Evolutionary conservation across 2,329 filamentous ascomycete genomes (phyloP).

Genomic region (Whalleya microplaca): DNA sequence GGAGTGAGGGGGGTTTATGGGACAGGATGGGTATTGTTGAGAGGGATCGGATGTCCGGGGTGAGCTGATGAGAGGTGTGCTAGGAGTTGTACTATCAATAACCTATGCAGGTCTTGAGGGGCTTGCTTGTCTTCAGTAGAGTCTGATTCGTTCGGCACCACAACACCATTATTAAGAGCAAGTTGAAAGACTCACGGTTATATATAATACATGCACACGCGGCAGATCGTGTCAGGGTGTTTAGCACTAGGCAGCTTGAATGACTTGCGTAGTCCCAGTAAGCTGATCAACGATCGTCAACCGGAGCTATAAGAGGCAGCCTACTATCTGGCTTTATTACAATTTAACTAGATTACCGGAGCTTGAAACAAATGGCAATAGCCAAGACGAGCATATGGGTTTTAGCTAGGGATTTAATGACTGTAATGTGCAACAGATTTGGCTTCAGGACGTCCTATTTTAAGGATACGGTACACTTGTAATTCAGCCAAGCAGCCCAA

Average conservation of each 20-base stretch:
- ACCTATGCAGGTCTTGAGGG: conserved; percentile 16
- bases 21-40: conserved; percentile 19
- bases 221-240: conserved; percentile 26
- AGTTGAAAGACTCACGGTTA: conserved; percentile 10
- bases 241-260: background rate
- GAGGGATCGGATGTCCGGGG: conserved; percentile 25
- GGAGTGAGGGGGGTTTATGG: background rate
- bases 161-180: conserved; percentile 8
- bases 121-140: conserved; percentile 12
- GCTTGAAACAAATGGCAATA: background rate
- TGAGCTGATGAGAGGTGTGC: conserved; percentile 11
- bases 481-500: background rate
- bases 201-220: conserved; percentile 22
- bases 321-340: background rate
- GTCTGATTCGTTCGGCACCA: conserved; percentile 22
- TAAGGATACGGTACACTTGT: background rate
- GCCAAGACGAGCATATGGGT: conserved; percentile 16
- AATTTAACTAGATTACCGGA: background rate
- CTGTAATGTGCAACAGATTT: conserved; percentile 6
- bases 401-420: conserved; percentile 6
- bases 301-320: background rate
- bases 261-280: background rate
- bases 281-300: background rate
- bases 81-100: conserved; percentile 8
- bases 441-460: conserved; percentile 11